Conservation (phyloP, 2,329 filamentous ascomycete genomes). For the Tolypocladium ophioglossoides region DNA sequence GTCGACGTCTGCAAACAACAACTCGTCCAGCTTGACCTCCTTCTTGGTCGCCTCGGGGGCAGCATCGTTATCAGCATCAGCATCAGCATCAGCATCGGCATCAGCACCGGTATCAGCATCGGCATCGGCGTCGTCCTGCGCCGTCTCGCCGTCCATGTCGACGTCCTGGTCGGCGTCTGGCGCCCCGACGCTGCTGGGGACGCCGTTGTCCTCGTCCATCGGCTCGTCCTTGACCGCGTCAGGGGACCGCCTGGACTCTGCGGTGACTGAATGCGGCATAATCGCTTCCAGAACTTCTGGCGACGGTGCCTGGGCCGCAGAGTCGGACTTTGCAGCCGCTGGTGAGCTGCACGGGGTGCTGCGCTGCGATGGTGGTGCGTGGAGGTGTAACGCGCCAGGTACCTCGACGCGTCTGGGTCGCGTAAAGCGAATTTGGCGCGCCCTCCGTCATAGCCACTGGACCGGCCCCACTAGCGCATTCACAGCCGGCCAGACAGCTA, state of each 20-base stretch:
- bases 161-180: constrained; percentile 16
- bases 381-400: background rate
- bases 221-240: constrained; percentile 20
- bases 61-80: too few relatives aligned
- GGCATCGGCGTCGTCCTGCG: constrained; percentile 14
- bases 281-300: background rate
- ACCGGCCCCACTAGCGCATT: too few relatives aligned
- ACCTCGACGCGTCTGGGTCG: background rate
- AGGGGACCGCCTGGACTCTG: constrained; percentile 17
- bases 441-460: too few relatives aligned
- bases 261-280: constrained; percentile 36
- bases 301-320: background rate
- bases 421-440: background rate
- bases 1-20: constrained; percentile 47
- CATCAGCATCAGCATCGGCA: too few relatives aligned
- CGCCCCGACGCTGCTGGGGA: constrained; percentile 15
- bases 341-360: background rate
- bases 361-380: background rate
- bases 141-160: constrained; percentile 28
- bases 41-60: too few relatives aligned
- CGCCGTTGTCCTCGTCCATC: constrained; percentile 21
- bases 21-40: constrained; percentile 44
- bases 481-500: too few relatives aligned
- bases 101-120: too few relatives aligned
- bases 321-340: background rate